These are phyloP conservation scores for Cladosporium sp. DNA, from an alignment of 2,329 filamentous ascomycete genomes.

Conservation along the genomic window DNA sequence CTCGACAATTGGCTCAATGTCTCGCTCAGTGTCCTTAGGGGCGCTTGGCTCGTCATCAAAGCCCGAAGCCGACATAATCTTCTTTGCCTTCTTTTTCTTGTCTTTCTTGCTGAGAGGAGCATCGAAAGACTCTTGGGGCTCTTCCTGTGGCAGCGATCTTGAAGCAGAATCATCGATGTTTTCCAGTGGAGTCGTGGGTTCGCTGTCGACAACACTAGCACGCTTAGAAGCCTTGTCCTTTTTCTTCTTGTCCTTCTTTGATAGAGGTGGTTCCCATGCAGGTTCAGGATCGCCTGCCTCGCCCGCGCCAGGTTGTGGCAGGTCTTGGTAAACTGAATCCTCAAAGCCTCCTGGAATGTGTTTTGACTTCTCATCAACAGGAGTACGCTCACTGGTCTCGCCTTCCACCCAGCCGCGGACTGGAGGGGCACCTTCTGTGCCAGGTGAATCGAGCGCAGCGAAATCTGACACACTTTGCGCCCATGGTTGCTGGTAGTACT, in stretches of 20 bases:
- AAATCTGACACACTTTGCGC: slow-evolving; percentile 40
- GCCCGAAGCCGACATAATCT: slow-evolving; percentile 27
- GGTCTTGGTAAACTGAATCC: slow-evolving; percentile 29
- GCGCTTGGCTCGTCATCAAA: neutral
- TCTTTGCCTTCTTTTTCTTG: slow-evolving; percentile 46
- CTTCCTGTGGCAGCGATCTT: neutral
- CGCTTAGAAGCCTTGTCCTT: slow-evolving; percentile 15
- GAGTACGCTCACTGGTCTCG: slow-evolving; percentile 52
- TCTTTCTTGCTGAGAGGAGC: slow-evolving; percentile 46
- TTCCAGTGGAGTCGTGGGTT: slow-evolving; percentile 12
- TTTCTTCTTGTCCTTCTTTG: slow-evolving; percentile 32
- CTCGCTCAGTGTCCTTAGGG: neutral
- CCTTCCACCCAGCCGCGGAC: slow-evolving; percentile 37
- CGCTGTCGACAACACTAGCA: slow-evolving; percentile 7
- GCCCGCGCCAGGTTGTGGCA: slow-evolving; percentile 14
- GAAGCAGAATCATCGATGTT: neutral
- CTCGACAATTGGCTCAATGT: neutral
- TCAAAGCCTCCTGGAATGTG: slow-evolving; percentile 61
- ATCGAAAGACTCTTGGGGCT: slow-evolving; percentile 19
- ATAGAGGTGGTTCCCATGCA: slow-evolving; percentile 26
- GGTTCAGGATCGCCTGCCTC: slow-evolving; percentile 8
- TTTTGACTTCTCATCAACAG: slow-evolving; percentile 41
- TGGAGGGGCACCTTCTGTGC: slow-evolving; percentile 28
- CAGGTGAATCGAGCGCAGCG: slow-evolving; percentile 25
- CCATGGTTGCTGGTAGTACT: slow-evolving; percentile 34